Conservation (phyloP, 345 rosid species). For the Aquilaria malaccensis region DNA sequence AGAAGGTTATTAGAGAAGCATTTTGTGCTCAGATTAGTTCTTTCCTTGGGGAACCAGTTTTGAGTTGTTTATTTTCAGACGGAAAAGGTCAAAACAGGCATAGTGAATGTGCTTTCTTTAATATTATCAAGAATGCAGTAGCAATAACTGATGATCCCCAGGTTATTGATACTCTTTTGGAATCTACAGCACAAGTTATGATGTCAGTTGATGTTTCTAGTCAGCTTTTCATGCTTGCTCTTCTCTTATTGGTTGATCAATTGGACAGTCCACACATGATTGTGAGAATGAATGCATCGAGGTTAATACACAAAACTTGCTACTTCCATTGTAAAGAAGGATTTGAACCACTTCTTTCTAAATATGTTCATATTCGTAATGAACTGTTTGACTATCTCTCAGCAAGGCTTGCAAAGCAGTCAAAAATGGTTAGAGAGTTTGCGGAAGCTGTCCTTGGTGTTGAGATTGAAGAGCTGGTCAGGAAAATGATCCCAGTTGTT, state of each 20-base stretch:
- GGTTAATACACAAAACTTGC: conserved; percentile 65
- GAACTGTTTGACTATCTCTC: conserved; percentile 65
- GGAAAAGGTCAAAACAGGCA: conserved; percentile 30
- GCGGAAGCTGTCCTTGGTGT: conserved; percentile 85
- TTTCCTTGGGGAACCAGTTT: conserved; percentile 42
- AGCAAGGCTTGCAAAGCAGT: conserved; percentile 51
- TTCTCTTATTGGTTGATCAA: conserved; percentile 77
- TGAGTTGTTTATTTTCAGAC: conserved; percentile 45
- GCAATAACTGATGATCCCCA: conserved; percentile 53
- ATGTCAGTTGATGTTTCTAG: conserved; percentile 52
- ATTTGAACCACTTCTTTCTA: conserved; percentile 46
- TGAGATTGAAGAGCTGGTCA: conserved; percentile 60
- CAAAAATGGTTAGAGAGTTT: conserved; percentile 70
- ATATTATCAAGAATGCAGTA: conserved; percentile 51
- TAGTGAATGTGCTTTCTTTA: conserved; percentile 43
- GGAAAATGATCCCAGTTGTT: conserved; percentile 73
- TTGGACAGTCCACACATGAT: conserved; percentile 67
- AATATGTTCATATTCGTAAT: conserved; percentile 48
- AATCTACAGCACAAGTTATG: conserved; percentile 73
- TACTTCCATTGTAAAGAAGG: conserved; percentile 77
- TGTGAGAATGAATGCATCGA: conserved; percentile 64
- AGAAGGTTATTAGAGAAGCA: conserved; percentile 70
- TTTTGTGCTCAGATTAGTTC: conserved; percentile 71
- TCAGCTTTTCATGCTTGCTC: conserved; percentile 56
- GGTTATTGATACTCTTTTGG: conserved; percentile 69